A percentile compares a stretch with the other conserved stretches of the same genome.
phyloP scores from a whole-genome alignment of 2,329 filamentous ascomycete species.

The Calonectria hawksworthii region DNA sequence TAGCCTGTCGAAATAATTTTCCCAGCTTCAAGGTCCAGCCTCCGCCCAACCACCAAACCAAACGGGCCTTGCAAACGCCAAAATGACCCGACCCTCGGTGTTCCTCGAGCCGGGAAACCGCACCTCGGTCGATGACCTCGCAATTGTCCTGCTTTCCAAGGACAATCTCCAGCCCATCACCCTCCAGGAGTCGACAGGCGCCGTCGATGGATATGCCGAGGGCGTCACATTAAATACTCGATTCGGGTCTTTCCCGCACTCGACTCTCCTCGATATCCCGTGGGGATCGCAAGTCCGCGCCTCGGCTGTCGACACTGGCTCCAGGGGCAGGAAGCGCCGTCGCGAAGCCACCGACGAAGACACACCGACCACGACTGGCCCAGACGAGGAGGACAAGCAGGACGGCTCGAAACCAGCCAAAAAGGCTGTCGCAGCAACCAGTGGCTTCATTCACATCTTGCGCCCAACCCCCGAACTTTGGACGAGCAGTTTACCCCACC shows the following conservation, averaged over 20 bases:
- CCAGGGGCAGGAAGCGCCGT: constrained; percentile 81
- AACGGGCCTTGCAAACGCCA: constrained; percentile 26
- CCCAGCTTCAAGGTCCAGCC: constrained; percentile 19
- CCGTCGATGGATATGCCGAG: constrained; percentile 80
- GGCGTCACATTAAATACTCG: constrained; percentile 90
- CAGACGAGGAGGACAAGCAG: constrained; percentile 51
- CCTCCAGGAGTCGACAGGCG: constrained; percentile 72
- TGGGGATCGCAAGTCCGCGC: constrained; percentile 96
- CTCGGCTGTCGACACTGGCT: constrained; percentile 91
- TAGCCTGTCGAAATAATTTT: constrained; percentile 31
- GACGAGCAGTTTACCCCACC: constrained; percentile 84
- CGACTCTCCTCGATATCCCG: constrained; percentile 80
- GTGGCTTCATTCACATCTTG: constrained; percentile 84
- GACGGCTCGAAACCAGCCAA: constrained; percentile 56
- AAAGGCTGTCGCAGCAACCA: constrained; percentile 66
- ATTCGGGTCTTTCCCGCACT: constrained; percentile 91
- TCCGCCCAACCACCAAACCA: constrained; percentile 5
- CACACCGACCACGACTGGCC: constrained; percentile 50
- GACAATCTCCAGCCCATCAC: constrained; percentile 86
- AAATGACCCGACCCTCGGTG: constrained; percentile 71
- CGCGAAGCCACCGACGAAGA: constrained; percentile 62
- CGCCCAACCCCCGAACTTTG: constrained; percentile 86
- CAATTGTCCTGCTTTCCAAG: constrained; percentile 89
- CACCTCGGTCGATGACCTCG: constrained; percentile 76
- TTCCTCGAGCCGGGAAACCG: constrained; percentile 80